A percentile compares a stretch with the other conserved stretches of the same genome.
Evolutionary conservation across 2,329 filamentous ascomycete species (phyloP).

Genomic region (Aspergillus sp.): DNA sequence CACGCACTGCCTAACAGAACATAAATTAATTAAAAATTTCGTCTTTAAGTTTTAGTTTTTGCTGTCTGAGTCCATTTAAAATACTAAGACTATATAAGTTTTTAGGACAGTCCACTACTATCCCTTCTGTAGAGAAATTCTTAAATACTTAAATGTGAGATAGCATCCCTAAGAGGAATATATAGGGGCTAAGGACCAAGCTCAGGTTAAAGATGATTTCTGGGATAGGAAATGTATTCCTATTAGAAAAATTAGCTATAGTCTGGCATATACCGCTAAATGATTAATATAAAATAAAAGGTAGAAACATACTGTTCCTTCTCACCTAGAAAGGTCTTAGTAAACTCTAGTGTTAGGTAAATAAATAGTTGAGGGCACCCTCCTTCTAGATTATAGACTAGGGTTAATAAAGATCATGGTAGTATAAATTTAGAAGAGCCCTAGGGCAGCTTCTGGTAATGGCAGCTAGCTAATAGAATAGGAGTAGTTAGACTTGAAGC

Average conservation of each 20-base stretch:
- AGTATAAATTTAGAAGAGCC: conserved; percentile 20
- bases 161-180: conserved; percentile 25
- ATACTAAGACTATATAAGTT: conserved; percentile 33
- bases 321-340: conserved; percentile 7
- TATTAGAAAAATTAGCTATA: conserved; percentile 8
- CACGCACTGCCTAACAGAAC: conserved; percentile 22
- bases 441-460: conserved; percentile 20
- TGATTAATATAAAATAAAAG: neutral
- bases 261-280: neutral
- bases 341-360: conserved; percentile 9
- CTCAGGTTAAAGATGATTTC: conserved; percentile 33
- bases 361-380: conserved; percentile 10
- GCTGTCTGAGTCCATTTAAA: conserved; percentile 23
- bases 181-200: conserved; percentile 31
- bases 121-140: neutral
- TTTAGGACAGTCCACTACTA: conserved; percentile 21
- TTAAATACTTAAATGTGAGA: neutral
- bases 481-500: conserved; percentile 16
- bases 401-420: conserved; percentile 19
- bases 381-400: conserved; percentile 21
- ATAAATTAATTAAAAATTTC: conserved; percentile 28
- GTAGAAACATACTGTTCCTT: conserved; percentile 17
- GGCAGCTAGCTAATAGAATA: conserved; percentile 20
- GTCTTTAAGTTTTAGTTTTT: conserved; percentile 27
- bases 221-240: conserved; percentile 29